Percentiles rank a stretch among this genome's conserved stretches.
Conservation (phyloP, 768 basidiomycete genomes). For the Multifurca ochricompacta region DNA sequence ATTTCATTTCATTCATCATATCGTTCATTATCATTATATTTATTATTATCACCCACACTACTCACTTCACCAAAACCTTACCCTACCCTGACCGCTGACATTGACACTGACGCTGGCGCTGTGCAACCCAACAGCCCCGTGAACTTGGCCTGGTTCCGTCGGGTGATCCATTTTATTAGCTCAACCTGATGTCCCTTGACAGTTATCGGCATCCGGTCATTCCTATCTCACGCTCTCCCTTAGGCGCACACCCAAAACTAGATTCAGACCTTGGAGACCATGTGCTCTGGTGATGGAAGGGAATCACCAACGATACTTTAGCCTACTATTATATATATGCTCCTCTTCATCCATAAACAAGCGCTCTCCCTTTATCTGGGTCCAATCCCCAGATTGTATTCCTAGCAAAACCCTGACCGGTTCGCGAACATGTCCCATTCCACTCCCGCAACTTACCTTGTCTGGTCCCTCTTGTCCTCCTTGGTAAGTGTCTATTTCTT, state of each 20-base stretch:
- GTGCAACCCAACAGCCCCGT: too few relatives aligned
- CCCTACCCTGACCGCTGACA: too few relatives aligned
- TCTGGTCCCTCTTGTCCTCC: constrained; percentile 51
- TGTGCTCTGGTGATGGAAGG: constrained; percentile 8
- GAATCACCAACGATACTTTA: not conserved
- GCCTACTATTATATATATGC: not conserved
- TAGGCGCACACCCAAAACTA: not conserved
- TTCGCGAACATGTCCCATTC: constrained; percentile 6
- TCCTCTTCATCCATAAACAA: not conserved
- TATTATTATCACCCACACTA: too few relatives aligned
- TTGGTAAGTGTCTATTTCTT: constrained; percentile 35
- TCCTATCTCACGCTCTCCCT: not conserved
- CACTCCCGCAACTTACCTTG: constrained; percentile 32
- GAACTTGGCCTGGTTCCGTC: too few relatives aligned
- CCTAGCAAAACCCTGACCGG: not conserved
- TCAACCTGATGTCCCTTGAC: not conserved
- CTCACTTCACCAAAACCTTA: too few relatives aligned
- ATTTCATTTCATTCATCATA: too few relatives aligned
- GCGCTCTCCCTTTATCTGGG: not conserved
- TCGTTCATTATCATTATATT: too few relatives aligned
- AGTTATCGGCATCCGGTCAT: not conserved
- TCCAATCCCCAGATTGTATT: not conserved
- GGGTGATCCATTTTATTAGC: constrained; percentile 10
- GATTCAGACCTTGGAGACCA: not conserved
- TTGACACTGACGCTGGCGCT: too few relatives aligned